Base-by-base conservation (phyloP, 2,329 filamentous ascomycete species). In the Cercospora canescens region DNA sequence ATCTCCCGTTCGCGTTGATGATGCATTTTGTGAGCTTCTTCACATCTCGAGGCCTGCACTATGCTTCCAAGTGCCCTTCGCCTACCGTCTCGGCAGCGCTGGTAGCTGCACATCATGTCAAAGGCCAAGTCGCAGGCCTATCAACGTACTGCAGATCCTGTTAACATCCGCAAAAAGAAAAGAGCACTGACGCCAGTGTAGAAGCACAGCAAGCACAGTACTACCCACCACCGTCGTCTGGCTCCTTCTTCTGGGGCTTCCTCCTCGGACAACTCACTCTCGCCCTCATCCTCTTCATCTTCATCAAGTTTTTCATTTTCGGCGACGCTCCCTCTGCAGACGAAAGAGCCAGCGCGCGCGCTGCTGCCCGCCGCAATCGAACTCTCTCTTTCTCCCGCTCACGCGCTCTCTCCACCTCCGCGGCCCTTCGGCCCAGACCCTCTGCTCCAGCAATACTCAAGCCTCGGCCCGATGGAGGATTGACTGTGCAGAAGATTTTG, bases 291-390 rank as follows among this genome's bases (percentile, higher is more conserved):
- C 88, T 99, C 68, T 94, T 93, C 70, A 92, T 91, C 72, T 98
- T 99, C 81, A 98, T 99, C 80, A 97, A 97, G 78, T 99, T 97
- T 87, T 99, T 99, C 86, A 98, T 99, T 76, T 98, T 99, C 77
- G 95, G 95, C 73, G 95, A 98, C 76, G 89, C 93, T 5, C 93
- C 93, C 0, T 93, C 91, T 1, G 86, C 93, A 67, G 93, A 96
- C 69, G 88, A 90, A 62, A 92, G 91, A 21, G 92, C 93, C 12
- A 85, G 92, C 7, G 83, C 91, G 50, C 88, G 91, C 71, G 92
- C 91, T 65, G 89, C 90, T 11, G 89, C 93, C 71, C 88, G 92
- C 28, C 88, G 89, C 65, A 88, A 90, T 60, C 85, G 90, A 69
- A 91, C 91, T 1, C 83, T 93, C 63, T 88, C 90, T 26, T 92